Percentiles rank a stretch among this genome's conserved stretches.
Evolutionary conservation across 2,329 filamentous ascomycete genomes (phyloP).

Genomic region (Lecanicillium sp.): DNA sequence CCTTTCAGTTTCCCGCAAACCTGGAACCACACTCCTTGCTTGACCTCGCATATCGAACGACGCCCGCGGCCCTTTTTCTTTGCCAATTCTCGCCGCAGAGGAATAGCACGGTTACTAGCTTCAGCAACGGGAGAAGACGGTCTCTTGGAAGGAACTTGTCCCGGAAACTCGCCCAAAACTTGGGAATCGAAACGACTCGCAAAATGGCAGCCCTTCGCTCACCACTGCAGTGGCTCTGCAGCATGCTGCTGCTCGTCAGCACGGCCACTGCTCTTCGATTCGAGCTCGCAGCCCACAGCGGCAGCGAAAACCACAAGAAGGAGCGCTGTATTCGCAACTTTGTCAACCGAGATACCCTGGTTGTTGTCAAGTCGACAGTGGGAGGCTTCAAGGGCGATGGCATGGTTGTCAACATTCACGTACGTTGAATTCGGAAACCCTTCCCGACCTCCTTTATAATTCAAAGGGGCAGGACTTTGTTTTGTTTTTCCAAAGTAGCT

Average conservation of each 20-base stretch:
- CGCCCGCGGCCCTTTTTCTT: too few relatives aligned
- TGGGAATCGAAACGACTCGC: not conserved
- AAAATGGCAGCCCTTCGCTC: slow-evolving; percentile 31
- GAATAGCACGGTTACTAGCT: too few relatives aligned
- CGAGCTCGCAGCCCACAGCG: slow-evolving; percentile 66
- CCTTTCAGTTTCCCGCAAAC: slow-evolving; percentile 20
- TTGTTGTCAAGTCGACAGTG: slow-evolving; percentile 87
- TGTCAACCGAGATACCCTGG: slow-evolving; percentile 81
- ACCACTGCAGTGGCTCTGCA: slow-evolving; percentile 50
- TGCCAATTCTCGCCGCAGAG: too few relatives aligned
- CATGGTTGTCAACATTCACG: slow-evolving; percentile 88
- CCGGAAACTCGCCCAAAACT: too few relatives aligned
- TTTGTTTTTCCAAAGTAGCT: too few relatives aligned
- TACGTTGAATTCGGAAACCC: too few relatives aligned
- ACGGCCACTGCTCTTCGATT: slow-evolving; percentile 74
- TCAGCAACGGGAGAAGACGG: not conserved
- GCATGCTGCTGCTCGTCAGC: slow-evolving; percentile 46
- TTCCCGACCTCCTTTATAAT: not conserved
- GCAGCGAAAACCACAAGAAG: slow-evolving; percentile 45
- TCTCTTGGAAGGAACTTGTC: too few relatives aligned
- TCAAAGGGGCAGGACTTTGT: too few relatives aligned
- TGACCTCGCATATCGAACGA: too few relatives aligned
- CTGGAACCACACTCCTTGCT: slow-evolving; percentile 7
- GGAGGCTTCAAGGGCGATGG: slow-evolving; percentile 85
- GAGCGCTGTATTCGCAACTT: slow-evolving; percentile 97